Evolutionary conservation across 495 filamentous ascomycete genomes (phyloP).

Genomic region (Massariosphaeria phaeospora): DNA sequence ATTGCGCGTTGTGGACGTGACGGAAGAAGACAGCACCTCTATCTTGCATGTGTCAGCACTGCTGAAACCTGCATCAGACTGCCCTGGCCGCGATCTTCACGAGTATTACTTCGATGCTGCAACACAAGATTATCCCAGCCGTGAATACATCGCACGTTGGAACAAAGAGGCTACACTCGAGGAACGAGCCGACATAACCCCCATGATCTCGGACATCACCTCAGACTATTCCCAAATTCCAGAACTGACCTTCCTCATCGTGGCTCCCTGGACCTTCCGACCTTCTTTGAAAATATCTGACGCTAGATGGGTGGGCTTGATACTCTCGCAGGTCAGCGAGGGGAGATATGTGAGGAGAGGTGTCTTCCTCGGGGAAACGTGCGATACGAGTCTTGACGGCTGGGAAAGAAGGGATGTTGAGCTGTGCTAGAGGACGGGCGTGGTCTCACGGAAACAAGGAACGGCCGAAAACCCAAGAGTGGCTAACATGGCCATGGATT

Average conservation of each 20-base stretch:
- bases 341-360: not conserved
- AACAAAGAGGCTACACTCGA: not conserved
- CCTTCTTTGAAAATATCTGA: not conserved
- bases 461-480: no score
- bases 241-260: not conserved
- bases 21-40: not conserved
- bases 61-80: not conserved
- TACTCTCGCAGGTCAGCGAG: not conserved
- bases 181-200: no score
- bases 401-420: not conserved
- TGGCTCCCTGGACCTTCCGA: conserved; percentile 1
- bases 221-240: not conserved
- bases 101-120: not conserved
- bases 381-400: not conserved
- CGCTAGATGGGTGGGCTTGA: not conserved
- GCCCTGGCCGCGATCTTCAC: not conserved
- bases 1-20: not conserved
- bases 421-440: no score
- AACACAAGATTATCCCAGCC: not conserved
- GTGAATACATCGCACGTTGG: not conserved
- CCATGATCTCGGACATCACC: not conserved
- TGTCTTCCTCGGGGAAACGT: not conserved
- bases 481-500: no score
- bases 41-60: not conserved
- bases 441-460: no score